phyloP scores from a whole-genome alignment of 225 moss, liverwort and hornwort genomes.

The Bryum argenteum region DNA sequence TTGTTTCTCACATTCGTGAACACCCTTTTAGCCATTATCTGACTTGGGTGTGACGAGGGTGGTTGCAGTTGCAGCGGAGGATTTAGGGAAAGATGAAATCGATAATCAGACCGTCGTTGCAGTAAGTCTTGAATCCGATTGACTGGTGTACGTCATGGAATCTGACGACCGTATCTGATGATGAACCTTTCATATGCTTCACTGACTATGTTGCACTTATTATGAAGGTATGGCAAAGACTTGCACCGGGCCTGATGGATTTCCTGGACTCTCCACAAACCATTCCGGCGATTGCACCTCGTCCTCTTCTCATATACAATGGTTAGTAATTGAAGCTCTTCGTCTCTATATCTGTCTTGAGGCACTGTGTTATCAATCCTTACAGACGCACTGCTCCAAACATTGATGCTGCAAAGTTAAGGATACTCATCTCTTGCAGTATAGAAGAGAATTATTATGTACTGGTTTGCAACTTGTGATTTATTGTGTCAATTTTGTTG shows the following conservation, averaged over 20 bases:
- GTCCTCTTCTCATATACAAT: conserved; percentile 76
- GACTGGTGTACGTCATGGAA: background rate
- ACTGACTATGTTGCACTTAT: conserved; percentile 16
- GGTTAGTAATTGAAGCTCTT: conserved; percentile 36
- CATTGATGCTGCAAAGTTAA: background rate
- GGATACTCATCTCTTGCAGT: background rate
- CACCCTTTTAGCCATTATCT: conserved; percentile 13
- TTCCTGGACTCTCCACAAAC: conserved; percentile 72
- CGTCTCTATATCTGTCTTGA: background rate
- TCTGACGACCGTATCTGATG: conserved; percentile 2
- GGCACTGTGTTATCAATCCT: background rate
- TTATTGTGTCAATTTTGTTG: conserved; percentile 11
- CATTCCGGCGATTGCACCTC: conserved; percentile 82
- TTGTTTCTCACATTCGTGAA: conserved; percentile 12
- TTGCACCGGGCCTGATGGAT: conserved; percentile 85
- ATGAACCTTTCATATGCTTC: conserved; percentile 12
- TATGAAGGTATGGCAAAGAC: conserved; percentile 81
- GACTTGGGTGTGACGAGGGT: conserved; percentile 27
- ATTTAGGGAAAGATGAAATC: conserved; percentile 63
- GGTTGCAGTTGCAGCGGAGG: conserved; percentile 67
- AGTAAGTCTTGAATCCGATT: conserved; percentile 47
- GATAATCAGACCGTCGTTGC: conserved; percentile 77
- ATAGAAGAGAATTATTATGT: background rate
- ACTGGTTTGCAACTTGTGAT: background rate
- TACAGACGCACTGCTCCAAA: background rate